These are phyloP conservation scores for Lactuca sativa DNA, from an alignment of 129 eudicot species.

Conservation along the genomic window DNA sequence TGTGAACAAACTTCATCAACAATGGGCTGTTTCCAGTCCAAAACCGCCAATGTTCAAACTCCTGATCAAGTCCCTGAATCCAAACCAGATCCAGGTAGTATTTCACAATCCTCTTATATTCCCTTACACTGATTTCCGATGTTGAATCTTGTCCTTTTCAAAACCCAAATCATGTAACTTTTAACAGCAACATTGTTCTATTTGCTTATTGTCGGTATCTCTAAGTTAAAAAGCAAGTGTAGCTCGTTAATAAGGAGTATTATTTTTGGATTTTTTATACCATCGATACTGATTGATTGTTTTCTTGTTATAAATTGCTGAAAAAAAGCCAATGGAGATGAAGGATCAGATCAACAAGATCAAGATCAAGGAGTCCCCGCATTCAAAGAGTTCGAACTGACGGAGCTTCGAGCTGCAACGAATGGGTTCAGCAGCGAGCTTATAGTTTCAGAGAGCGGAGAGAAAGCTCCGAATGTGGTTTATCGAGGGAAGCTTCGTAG, in stretches of 20 bases:
- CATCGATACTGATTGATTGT: background rate
- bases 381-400: conserved; percentile 72
- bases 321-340: conserved; percentile 42
- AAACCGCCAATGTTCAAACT: conserved; percentile 86
- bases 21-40: conserved; percentile 99
- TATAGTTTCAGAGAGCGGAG: conserved; percentile 98
- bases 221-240: background rate
- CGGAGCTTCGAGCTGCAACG: conserved; percentile 88
- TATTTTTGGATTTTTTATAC: background rate
- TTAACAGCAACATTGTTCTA: background rate
- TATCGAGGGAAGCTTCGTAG: conserved; percentile 79
- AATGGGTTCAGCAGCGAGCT: conserved; percentile 88
- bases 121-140: background rate
- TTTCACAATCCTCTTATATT: conserved; percentile 11
- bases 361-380: conserved; percentile 71
- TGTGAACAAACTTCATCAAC: conserved; percentile 37
- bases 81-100: conserved; percentile 77
- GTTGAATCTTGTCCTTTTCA: background rate
- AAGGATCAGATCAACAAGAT: conserved; percentile 41
- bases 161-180: background rate
- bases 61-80: conserved; percentile 77
- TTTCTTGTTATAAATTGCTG: conserved; percentile 37
- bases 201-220: background rate
- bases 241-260: background rate
- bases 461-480: conserved; percentile 97